phyloP scores from a whole-genome alignment of 176 grass and related monocot species.

The Tuctoria greenei region DNA sequence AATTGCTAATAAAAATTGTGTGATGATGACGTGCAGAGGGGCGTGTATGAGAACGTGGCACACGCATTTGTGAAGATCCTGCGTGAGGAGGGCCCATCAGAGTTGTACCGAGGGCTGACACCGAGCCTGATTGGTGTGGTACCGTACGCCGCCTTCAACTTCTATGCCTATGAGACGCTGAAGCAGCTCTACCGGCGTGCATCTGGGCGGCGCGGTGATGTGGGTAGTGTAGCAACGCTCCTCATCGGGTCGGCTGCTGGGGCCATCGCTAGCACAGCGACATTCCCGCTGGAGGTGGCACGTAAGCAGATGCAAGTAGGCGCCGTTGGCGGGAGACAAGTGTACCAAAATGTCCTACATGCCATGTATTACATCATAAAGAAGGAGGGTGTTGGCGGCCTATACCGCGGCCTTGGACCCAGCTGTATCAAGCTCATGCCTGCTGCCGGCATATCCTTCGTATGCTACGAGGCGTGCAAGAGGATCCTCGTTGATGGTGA shows the following conservation, averaged over 20 bases:
- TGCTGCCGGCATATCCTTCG: slow-evolving; percentile 78
- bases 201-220: slow-evolving; percentile 41
- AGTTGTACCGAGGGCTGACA: slow-evolving; percentile 72
- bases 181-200: slow-evolving; percentile 53
- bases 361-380: slow-evolving; percentile 62
- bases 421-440: slow-evolving; percentile 91
- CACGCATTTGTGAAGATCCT: slow-evolving; percentile 80
- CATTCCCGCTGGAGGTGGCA: slow-evolving; percentile 92
- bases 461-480: slow-evolving; percentile 93
- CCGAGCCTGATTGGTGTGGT: slow-evolving; percentile 85
- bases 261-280: slow-evolving; percentile 76
- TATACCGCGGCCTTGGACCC: slow-evolving; percentile 75
- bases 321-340: slow-evolving; percentile 66
- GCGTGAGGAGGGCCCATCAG: slow-evolving; percentile 53
- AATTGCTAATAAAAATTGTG: background rate
- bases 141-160: slow-evolving; percentile 81
- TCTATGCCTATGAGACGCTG: slow-evolving; percentile 74
- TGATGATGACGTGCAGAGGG: slow-evolving; percentile 42
- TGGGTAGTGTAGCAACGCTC: slow-evolving; percentile 51
- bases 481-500: slow-evolving; percentile 67
- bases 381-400: slow-evolving; percentile 57
- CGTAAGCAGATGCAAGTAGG: slow-evolving; percentile 88
- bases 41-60: slow-evolving; percentile 64
- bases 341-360: slow-evolving; percentile 71
- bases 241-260: slow-evolving; percentile 69